Conservation (phyloP, 202 grass and related monocot species). For the Hordeum pubiflorum region DNA sequence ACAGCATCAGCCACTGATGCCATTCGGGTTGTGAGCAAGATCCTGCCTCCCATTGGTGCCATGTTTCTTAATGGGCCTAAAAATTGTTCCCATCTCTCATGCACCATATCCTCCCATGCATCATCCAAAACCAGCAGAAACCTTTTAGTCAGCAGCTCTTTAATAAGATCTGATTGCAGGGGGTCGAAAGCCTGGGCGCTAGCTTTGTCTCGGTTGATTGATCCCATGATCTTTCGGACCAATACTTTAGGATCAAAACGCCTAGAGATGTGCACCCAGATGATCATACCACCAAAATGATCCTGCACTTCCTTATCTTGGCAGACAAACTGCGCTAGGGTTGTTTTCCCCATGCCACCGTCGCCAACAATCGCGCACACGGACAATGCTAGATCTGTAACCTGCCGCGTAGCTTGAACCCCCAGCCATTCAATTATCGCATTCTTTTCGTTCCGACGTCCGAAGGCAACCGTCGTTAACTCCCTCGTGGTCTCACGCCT, state of each 20-base stretch:
- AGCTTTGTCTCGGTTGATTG: background rate
- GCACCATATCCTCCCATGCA: background rate
- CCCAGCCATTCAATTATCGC: background rate
- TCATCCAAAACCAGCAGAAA: background rate
- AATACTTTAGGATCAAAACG: conserved; percentile 4
- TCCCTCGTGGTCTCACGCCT: background rate
- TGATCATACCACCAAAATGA: background rate
- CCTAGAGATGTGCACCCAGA: conserved; percentile 11
- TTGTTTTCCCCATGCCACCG: conserved; percentile 21
- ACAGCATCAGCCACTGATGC: conserved; percentile 14
- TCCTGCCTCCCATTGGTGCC: conserved; percentile 3
- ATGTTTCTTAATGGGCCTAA: background rate
- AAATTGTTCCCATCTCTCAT: background rate
- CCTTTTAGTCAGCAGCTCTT: background rate
- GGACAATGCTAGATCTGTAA: background rate
- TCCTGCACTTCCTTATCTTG: background rate
- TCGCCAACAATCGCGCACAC: conserved; percentile 10
- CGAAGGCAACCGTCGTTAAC: background rate
- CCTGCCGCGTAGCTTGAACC: background rate
- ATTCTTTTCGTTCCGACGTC: background rate
- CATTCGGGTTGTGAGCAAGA: conserved; percentile 25
- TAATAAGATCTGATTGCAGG: background rate
- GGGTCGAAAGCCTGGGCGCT: background rate
- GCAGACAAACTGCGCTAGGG: conserved; percentile 18
- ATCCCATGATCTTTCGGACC: background rate